A percentile compares a stretch with the other conserved stretches of the same genome.
phyloP scores from a whole-genome alignment of 192 early-diverging fungal species.

The Umbelopsis sp. region DNA sequence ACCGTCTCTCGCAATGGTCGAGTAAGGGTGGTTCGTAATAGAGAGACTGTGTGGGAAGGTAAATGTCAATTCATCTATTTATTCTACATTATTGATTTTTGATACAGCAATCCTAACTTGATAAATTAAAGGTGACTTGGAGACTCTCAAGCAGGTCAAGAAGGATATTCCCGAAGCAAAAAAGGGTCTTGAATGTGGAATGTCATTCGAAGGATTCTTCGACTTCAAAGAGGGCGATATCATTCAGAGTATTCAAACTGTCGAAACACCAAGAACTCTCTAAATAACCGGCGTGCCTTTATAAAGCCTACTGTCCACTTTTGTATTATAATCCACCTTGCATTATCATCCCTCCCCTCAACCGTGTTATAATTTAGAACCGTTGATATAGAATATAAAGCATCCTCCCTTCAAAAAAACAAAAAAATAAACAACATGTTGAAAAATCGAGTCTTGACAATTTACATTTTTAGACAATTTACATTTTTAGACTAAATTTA shows the following conservation, averaged over 20 bases:
- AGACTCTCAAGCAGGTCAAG: slow-evolving; percentile 85
- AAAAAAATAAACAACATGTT: no score
- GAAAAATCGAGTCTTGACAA: no score
- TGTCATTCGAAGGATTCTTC: slow-evolving; percentile 84
- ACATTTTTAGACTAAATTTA: not conserved
- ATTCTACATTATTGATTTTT: not conserved
- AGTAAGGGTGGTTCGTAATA: slow-evolving; percentile 70
- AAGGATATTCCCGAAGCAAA: slow-evolving; percentile 86
- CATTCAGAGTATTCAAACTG: slow-evolving; percentile 69
- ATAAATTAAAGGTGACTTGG: slow-evolving; percentile 53
- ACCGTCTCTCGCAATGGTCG: slow-evolving; percentile 60
- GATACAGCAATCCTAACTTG: slow-evolving; percentile 7
- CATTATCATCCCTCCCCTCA: not conserved
- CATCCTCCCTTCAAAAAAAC: no score
- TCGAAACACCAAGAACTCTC: slow-evolving; percentile 57
- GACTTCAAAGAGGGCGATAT: slow-evolving; percentile 83
- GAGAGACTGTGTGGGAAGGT: slow-evolving; percentile 75
- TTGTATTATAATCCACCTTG: slow-evolving; percentile 4
- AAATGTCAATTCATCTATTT: slow-evolving; percentile 32
- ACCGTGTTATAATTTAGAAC: no score
- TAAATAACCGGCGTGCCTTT: slow-evolving; percentile 4
- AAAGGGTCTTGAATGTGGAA: slow-evolving; percentile 97
- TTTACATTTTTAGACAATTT: not conserved
- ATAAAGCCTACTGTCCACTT: not conserved
- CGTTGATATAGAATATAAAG: no score